These are phyloP conservation scores for Globisporangium spiculum DNA, from an alignment of 352 stramenopile genomes.

Conservation along the genomic window DNA sequence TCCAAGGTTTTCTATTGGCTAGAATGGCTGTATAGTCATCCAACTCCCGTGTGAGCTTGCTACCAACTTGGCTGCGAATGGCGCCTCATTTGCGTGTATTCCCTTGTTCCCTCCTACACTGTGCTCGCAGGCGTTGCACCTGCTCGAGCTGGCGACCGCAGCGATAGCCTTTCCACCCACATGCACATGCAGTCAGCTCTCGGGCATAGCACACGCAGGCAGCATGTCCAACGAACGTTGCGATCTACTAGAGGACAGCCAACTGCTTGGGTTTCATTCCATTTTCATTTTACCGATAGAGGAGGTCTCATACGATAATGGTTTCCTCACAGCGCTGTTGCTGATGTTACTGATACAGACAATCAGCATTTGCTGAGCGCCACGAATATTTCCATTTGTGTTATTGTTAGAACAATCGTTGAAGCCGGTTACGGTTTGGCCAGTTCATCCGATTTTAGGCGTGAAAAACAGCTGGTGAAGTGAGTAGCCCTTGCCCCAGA, in stretches of 20 bases:
- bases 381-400: background rate
- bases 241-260: background rate
- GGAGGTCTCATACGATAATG: background rate
- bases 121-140: background rate
- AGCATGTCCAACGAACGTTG: background rate
- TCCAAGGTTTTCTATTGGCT: too few species aligned
- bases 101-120: background rate
- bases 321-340: background rate
- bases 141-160: background rate
- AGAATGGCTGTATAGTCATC: background rate
- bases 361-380: background rate
- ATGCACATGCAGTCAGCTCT: background rate
- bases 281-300: too few species aligned
- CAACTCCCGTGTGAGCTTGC: background rate
- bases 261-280: background rate
- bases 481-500: background rate
- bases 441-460: conserved; percentile 2
- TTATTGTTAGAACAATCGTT: conserved; percentile 1
- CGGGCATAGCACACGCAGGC: background rate
- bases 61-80: background rate
- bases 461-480: conserved; percentile 1
- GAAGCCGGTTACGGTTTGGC: background rate
- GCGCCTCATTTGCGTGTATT: background rate
- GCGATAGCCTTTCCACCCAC: background rate
- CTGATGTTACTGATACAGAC: background rate